phyloP scores from a whole-genome alignment of 768 basidiomycete genomes.

The Pleurotus tuber-regium region DNA sequence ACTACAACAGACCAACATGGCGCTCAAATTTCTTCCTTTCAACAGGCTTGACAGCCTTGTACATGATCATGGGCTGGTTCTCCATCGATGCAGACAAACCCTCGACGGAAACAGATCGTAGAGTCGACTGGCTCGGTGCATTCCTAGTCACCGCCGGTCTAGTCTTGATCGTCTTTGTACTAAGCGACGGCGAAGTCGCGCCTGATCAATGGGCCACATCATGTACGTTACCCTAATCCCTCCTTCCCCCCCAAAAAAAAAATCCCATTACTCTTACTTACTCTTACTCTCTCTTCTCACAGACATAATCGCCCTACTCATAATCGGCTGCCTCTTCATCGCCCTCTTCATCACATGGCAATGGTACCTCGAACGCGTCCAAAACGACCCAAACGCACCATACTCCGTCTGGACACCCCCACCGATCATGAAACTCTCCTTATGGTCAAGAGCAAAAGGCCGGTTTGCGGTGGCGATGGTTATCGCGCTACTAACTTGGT shows the following conservation, averaged over 20 bases:
- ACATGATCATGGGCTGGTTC: slow-evolving; percentile 49
- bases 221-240: slow-evolving; percentile 18
- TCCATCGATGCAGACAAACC: slow-evolving; percentile 60
- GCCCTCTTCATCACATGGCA: slow-evolving; percentile 66
- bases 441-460: slow-evolving; percentile 61
- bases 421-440: slow-evolving; percentile 56
- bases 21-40: slow-evolving; percentile 59
- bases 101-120: slow-evolving; percentile 36
- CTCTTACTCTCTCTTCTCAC: slow-evolving; percentile 1
- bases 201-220: slow-evolving; percentile 59
- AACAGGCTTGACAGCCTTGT: slow-evolving; percentile 52
- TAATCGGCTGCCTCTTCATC: slow-evolving; percentile 58
- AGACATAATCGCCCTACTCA: slow-evolving; percentile 72
- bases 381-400: slow-evolving; percentile 17
- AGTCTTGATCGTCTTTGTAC: slow-evolving; percentile 68
- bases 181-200: slow-evolving; percentile 63
- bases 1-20: slow-evolving; percentile 50
- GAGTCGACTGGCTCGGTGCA: slow-evolving; percentile 80
- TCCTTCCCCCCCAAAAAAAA: no score
- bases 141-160: slow-evolving; percentile 60
- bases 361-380: slow-evolving; percentile 48
- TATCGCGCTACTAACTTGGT: slow-evolving; percentile 60
- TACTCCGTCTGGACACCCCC: slow-evolving; percentile 36
- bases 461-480: slow-evolving; percentile 54
- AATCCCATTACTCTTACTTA: no score